phyloP scores from a whole-genome alignment of 768 basidiomycete species.

The Rossbeevera mucosa region DNA sequence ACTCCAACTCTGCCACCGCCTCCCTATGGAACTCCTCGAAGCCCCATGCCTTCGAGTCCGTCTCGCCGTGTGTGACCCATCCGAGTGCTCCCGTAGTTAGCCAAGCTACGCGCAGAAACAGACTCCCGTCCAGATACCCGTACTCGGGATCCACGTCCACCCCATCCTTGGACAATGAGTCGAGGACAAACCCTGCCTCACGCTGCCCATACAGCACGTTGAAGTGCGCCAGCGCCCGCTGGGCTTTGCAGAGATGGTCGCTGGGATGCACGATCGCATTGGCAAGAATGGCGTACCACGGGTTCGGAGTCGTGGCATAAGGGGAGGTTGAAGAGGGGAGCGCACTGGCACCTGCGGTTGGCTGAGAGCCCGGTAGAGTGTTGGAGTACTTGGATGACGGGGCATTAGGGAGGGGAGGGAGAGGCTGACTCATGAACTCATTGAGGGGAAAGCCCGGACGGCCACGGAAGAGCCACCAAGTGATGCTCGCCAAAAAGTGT shows the following conservation, averaged over 20 bases:
- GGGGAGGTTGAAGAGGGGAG: slow-evolving; percentile 33
- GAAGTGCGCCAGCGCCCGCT: slow-evolving; percentile 48
- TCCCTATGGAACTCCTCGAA: slow-evolving; percentile 28
- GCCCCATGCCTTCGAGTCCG: slow-evolving; percentile 24
- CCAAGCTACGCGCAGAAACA: slow-evolving; percentile 58
- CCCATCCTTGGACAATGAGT: slow-evolving; percentile 18
- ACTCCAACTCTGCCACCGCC: slow-evolving; percentile 23
- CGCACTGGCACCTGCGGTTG: slow-evolving; percentile 19
- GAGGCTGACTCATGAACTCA: slow-evolving; percentile 42
- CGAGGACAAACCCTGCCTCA: slow-evolving; percentile 30
- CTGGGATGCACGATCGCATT: slow-evolving; percentile 53
- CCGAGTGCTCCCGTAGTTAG: slow-evolving; percentile 43
- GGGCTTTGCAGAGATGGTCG: slow-evolving; percentile 49
- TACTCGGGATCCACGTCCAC: slow-evolving; percentile 43
- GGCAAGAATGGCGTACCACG: slow-evolving; percentile 56
- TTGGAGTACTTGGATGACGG: slow-evolving; percentile 21
- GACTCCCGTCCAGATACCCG: slow-evolving; percentile 50
- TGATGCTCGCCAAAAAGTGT: slow-evolving; percentile 50
- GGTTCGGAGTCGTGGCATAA: slow-evolving; percentile 42
- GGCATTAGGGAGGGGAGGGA: slow-evolving; percentile 17
- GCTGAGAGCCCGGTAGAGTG: slow-evolving; percentile 18
- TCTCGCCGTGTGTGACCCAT: slow-evolving; percentile 39
- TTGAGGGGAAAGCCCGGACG: slow-evolving; percentile 46
- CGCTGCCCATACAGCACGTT: slow-evolving; percentile 42
- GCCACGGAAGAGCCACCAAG: slow-evolving; percentile 55